Evolutionary conservation across 2,329 filamentous ascomycete species (phyloP), one percentile per base, ranked within the genome.

Genomic region (Phyllosticta paracitricarpa): DNA sequence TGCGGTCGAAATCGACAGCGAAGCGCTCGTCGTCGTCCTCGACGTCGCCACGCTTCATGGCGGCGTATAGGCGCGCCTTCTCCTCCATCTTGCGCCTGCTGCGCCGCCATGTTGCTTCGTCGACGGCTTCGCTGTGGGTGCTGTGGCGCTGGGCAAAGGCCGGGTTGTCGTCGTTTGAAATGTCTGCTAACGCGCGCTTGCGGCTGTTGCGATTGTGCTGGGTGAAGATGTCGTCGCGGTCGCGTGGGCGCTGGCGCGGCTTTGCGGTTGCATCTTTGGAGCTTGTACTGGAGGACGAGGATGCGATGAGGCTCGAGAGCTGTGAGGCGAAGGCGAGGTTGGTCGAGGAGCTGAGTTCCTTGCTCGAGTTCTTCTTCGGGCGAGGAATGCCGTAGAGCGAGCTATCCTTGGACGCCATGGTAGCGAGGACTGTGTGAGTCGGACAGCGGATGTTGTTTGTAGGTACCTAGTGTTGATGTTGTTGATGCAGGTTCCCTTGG

Each of bases 1-100:
- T 99, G 63, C 88, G 82, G 75, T 97, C 94, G 73, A 99, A 99
- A 76, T 99, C 93, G 2, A 99, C 88, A 26, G 96, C 75, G 65
- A 79, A 82, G 25, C 83, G 81, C 66, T 86, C 84, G 52, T 83
- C 78, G 67, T 84, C 78, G 70, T 87, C 83, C 66, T 89, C 83
- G 52, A 79, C 64, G 70, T 96, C 87, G n/a, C 93, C 92, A 35
- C 89, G 83, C 75, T 96, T 96, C 84, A 99, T 87, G 48, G 89
- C 89, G 6, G 89, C 86, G 74, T 99, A 99, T 1, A 94, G 76
- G 4, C 89, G 84, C 3, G 89, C 91, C 75, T 99, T 99, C 76
- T 91, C 88, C 70, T 95, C 87, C 87, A 99, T 89, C 70, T 86
- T 89, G 65, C 87, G 83, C 72, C 87, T 88, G 24, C 89, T 88